phyloP scores from a whole-genome alignment of 805 yeast genomes.

The Alloascoidea hylecoeti region DNA sequence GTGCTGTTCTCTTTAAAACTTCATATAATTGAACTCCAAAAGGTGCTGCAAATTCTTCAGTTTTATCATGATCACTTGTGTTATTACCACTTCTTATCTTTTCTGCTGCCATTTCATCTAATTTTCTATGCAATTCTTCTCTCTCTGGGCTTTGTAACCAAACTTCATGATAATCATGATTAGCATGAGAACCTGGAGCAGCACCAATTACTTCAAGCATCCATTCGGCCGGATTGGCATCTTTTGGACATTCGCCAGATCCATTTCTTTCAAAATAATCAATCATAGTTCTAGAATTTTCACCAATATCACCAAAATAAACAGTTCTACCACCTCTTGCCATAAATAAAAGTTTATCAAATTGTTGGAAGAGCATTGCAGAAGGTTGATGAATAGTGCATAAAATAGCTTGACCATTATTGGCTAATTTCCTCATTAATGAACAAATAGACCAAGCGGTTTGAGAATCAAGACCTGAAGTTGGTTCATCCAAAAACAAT shows the following conservation, averaged over 20 bases:
- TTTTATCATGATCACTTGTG: slow-evolving; percentile 19
- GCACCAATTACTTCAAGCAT: slow-evolving; percentile 81
- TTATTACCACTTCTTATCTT: slow-evolving; percentile 24
- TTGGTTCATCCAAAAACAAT: slow-evolving; percentile 52
- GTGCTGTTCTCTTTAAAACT: slow-evolving; percentile 35
- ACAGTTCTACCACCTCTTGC: slow-evolving; percentile 62
- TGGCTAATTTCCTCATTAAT: slow-evolving; percentile 42
- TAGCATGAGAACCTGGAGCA: slow-evolving; percentile 53
- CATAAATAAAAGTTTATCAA: slow-evolving; percentile 61
- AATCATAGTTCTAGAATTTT: slow-evolving; percentile 40
- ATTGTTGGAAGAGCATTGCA: slow-evolving; percentile 61
- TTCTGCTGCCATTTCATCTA: slow-evolving; percentile 51
- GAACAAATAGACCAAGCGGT: slow-evolving; percentile 55
- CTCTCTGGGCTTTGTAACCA: slow-evolving; percentile 65
- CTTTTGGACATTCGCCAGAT: slow-evolving; percentile 48
- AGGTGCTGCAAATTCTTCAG: slow-evolving; percentile 29
- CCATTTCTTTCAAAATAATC: slow-evolving; percentile 55
- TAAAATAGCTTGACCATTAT: slow-evolving; percentile 48
- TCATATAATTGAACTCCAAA: slow-evolving; percentile 23
- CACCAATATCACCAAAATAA: slow-evolving; percentile 63
- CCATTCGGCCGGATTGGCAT: slow-evolving; percentile 83
- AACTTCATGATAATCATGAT: slow-evolving; percentile 54
- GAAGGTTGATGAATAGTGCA: slow-evolving; percentile 84
- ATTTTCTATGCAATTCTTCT: slow-evolving; percentile 40
- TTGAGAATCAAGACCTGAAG: slow-evolving; percentile 56